Conservation (phyloP, 768 basidiomycete species). For the Fistulinella prunicolor region DNA sequence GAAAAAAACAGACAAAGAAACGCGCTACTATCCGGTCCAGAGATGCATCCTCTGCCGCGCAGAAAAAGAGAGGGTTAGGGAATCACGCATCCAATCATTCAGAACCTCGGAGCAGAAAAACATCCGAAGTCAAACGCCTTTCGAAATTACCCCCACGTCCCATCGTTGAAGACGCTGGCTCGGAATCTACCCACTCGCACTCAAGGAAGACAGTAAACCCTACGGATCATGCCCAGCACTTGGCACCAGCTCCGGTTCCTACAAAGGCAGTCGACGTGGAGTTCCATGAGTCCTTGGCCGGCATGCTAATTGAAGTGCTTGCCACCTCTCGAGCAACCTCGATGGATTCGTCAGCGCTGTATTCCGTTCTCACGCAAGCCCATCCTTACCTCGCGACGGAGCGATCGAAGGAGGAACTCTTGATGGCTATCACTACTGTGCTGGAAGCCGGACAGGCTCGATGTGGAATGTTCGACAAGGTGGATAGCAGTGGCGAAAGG, state of each 20-base stretch:
- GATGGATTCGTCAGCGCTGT: constrained; percentile 52
- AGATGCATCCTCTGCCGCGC: background rate
- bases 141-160: background rate
- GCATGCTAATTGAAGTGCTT: constrained; percentile 68
- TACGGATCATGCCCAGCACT: background rate
- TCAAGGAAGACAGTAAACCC: constrained; percentile 7
- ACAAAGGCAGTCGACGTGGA: constrained; percentile 18
- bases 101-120: constrained; percentile 23
- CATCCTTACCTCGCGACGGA: constrained; percentile 50
- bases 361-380: constrained; percentile 47
- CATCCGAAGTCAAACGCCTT: no score
- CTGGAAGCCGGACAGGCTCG: constrained; percentile 44
- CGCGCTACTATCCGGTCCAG: background rate
- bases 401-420: constrained; percentile 42
- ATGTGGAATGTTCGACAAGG: constrained; percentile 68
- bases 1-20: constrained; percentile 8
- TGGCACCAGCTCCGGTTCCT: background rate
- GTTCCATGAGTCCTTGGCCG: constrained; percentile 47
- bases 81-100: background rate
- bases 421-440: constrained; percentile 46
- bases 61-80: constrained; percentile 2
- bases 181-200: background rate
- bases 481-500: constrained; percentile 58
- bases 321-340: constrained; percentile 72
- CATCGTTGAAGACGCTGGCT: background rate